These are phyloP conservation scores for Pleoardoris graminearum DNA, from an alignment of 2,329 filamentous ascomycete species.

Conservation along the genomic window DNA sequence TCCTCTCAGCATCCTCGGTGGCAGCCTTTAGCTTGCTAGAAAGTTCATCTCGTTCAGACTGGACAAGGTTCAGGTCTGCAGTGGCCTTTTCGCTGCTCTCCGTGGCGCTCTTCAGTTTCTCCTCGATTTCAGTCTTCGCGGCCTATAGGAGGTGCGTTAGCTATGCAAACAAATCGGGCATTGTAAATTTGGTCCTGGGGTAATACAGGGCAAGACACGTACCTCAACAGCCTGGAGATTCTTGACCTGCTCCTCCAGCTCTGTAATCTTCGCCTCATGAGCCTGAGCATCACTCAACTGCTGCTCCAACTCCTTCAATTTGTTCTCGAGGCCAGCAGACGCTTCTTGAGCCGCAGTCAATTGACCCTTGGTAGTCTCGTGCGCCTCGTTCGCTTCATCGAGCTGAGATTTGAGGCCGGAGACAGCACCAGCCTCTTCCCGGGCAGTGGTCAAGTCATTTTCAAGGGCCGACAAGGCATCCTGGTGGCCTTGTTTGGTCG, in stretches of 20 bases:
- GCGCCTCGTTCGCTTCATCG: conserved; percentile 24
- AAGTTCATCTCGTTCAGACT: conserved; percentile 10
- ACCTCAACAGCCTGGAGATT: conserved; percentile 5
- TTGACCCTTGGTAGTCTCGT: conserved; percentile 7
- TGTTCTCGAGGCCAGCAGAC: conserved; percentile 9
- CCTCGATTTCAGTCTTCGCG: conserved; percentile 12
- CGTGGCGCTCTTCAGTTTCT: conserved; percentile 10
- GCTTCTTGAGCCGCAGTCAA: conserved; percentile 7
- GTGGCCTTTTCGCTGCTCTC: not conserved
- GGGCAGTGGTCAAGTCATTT: conserved; percentile 23
- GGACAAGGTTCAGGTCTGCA: not conserved
- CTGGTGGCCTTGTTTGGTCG: conserved; percentile 15
- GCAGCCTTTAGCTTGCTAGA: conserved; percentile 8
- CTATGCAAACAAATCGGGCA: not conserved
- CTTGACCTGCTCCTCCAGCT: conserved; percentile 7
- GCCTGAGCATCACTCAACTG: conserved; percentile 25
- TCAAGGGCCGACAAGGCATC: conserved; percentile 20
- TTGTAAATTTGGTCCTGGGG: too few relatives aligned
- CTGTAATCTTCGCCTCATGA: conserved; percentile 15
- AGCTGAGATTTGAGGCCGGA: conserved; percentile 27
- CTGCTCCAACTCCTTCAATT: conserved; percentile 23
- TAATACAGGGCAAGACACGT: not conserved
- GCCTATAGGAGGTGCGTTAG: not conserved
- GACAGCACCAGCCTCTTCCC: conserved; percentile 23
- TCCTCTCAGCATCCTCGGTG: not conserved